Percentiles rank a stretch among this genome's conserved stretches.
These are phyloP conservation scores for Neurospora terricola DNA, from an alignment of 495 filamentous ascomycete species.

Conservation along the genomic window DNA sequence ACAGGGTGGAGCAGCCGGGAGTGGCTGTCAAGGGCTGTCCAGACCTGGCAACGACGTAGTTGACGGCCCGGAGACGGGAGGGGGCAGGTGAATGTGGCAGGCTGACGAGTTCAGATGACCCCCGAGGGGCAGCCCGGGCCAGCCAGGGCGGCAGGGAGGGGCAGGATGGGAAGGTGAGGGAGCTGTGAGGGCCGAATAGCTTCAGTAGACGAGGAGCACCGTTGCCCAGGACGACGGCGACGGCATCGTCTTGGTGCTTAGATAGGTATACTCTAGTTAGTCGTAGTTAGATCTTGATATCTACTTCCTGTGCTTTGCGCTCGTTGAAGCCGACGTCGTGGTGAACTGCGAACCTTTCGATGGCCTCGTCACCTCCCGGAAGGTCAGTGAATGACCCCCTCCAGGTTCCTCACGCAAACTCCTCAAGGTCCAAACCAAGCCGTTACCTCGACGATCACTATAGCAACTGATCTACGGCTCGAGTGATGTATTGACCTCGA, in stretches of 20 bases:
- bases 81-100: neutral
- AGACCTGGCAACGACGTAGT: neutral
- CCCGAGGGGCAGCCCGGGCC: neutral
- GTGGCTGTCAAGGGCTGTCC: neutral
- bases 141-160: neutral
- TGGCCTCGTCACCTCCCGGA: neutral
- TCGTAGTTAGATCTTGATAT: neutral
- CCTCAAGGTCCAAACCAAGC: neutral
- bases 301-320: neutral
- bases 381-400: neutral
- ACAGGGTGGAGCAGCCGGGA: slow-evolving; percentile 5
- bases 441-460: neutral
- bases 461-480: neutral
- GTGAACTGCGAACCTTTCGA: neutral
- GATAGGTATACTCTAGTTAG: neutral
- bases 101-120: neutral
- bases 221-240: neutral
- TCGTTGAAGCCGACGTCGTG: neutral
- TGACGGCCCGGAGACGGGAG: neutral
- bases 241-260: neutral
- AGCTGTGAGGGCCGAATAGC: neutral
- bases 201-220: neutral
- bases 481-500: neutral
- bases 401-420: neutral
- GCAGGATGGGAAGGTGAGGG: neutral